phyloP scores from a whole-genome alignment of 352 stramenopile species.

The Phytophthora tentaculata region DNA sequence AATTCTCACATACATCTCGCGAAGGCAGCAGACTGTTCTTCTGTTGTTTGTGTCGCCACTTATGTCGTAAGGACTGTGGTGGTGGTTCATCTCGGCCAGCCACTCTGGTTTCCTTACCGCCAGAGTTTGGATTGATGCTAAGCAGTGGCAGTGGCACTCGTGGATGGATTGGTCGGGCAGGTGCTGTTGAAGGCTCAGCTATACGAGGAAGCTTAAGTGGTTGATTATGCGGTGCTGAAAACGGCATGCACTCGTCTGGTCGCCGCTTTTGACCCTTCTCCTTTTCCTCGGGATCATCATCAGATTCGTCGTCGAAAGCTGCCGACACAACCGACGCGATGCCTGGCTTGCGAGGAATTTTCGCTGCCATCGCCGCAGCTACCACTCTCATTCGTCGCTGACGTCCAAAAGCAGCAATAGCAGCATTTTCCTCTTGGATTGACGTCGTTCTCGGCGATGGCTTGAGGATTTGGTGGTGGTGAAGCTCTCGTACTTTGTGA shows the following conservation, averaged over 20 bases:
- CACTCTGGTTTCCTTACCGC: conserved; percentile 16
- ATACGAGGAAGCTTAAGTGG: conserved; percentile 8
- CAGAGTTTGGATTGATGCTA: conserved; percentile 23
- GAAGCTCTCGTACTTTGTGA: background rate
- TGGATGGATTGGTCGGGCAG: conserved; percentile 3
- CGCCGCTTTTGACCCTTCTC: background rate
- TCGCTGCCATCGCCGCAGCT: conserved; percentile 20
- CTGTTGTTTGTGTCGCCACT: conserved; percentile 5
- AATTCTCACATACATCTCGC: conserved; percentile 18
- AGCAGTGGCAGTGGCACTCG: conserved; percentile 23
- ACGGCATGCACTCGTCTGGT: background rate
- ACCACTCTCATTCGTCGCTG: conserved; percentile 29
- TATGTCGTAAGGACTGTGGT: background rate
- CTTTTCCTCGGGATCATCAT: conserved; percentile 10
- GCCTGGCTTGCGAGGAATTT: conserved; percentile 16
- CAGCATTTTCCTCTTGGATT: conserved; percentile 20
- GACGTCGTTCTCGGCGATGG: conserved; percentile 9
- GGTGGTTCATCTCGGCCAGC: background rate
- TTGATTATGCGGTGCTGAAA: conserved; percentile 8
- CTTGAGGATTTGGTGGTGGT: background rate
- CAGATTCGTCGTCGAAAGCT: conserved; percentile 18
- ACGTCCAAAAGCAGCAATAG: conserved; percentile 28
- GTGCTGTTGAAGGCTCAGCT: conserved; percentile 9
- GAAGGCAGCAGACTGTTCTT: conserved; percentile 25
- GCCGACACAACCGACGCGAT: conserved; percentile 22